These are phyloP conservation scores for Naganishia kalamii DNA, from an alignment of 768 basidiomycete species.

Conservation along the genomic window DNA sequence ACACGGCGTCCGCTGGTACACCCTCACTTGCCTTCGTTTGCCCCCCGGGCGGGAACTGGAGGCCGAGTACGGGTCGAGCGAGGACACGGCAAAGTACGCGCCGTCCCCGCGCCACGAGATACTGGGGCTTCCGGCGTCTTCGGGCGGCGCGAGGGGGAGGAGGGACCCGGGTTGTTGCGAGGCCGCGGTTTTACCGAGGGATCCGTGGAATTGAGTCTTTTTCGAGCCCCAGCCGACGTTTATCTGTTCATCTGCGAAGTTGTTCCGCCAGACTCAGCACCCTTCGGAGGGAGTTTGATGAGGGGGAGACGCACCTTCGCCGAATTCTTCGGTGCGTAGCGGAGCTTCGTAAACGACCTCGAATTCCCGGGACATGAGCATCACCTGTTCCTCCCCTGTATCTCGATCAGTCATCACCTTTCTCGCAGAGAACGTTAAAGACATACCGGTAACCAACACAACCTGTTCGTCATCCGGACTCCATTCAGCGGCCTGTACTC, in stretches of 20 bases:
- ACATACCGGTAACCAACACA: conserved; percentile 69
- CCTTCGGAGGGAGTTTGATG: conserved; percentile 4
- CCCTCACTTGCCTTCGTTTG: conserved; percentile 57
- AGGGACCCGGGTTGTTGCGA: conserved; percentile 44
- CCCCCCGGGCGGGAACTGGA: conserved; percentile 29
- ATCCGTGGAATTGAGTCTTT: conserved; percentile 94
- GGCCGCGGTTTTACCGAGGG: conserved; percentile 78
- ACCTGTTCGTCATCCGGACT: conserved; percentile 86
- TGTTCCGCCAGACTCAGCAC: neutral
- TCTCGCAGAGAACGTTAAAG: neutral
- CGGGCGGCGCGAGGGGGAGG: conserved; percentile 51
- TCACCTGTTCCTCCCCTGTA: conserved; percentile 66
- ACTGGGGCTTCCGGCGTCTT: conserved; percentile 65
- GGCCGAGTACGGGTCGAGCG: conserved; percentile 53
- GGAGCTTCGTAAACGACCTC: conserved; percentile 76
- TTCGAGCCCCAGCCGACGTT: conserved; percentile 98
- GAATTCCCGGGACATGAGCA: conserved; percentile 82
- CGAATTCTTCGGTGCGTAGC: conserved; percentile 69
- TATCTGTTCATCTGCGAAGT: conserved; percentile 67
- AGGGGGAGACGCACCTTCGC: conserved; percentile 59
- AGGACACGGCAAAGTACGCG: conserved; percentile 76
- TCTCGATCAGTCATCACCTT: too few relatives aligned
- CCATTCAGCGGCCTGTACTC: conserved; percentile 77
- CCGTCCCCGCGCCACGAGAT: conserved; percentile 95
- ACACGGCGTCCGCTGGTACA: conserved; percentile 65